Percentiles rank a stretch among this genome's conserved stretches.
These are phyloP conservation scores for Fusarium concolor DNA, from an alignment of 2,329 filamentous ascomycete species.

Conservation along the genomic window DNA sequence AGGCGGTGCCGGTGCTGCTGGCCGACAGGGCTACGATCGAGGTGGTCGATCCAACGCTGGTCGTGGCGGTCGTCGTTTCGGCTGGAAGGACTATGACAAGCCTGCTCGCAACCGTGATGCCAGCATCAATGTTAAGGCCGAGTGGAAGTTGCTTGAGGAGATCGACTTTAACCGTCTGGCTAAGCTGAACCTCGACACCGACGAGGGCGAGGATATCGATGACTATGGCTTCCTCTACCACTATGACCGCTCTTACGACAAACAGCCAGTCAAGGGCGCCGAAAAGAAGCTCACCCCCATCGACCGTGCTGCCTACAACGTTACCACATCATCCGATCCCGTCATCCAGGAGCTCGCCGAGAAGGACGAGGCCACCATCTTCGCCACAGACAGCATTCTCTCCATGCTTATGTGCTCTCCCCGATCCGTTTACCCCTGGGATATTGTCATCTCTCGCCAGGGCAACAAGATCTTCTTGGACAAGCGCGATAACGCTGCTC, in stretches of 20 bases:
- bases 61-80: slow-evolving; percentile 86
- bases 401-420: slow-evolving; percentile 99
- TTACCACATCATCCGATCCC: slow-evolving; percentile 95
- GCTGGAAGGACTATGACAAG: slow-evolving; percentile 99
- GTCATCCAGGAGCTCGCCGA: slow-evolving; percentile 97
- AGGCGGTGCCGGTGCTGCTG: slow-evolving; percentile 70
- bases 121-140: slow-evolving; percentile 93
- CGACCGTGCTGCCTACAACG: slow-evolving; percentile 97
- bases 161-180: slow-evolving; percentile 96
- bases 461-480: slow-evolving; percentile 98
- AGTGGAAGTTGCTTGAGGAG: slow-evolving; percentile 96
- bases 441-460: slow-evolving; percentile 92
- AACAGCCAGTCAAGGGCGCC: slow-evolving; percentile 87
- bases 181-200: slow-evolving; percentile 95
- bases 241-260: slow-evolving; percentile 97
- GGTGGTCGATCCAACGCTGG: slow-evolving; percentile 76
- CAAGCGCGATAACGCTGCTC: slow-evolving; percentile 93
- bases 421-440: slow-evolving; percentile 97
- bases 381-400: slow-evolving; percentile 95
- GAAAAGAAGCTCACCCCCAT: slow-evolving; percentile 89
- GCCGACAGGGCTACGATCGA: slow-evolving; percentile 72
- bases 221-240: slow-evolving; percentile 98
- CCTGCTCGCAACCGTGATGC: slow-evolving; percentile 95
- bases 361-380: slow-evolving; percentile 95
- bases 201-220: slow-evolving; percentile 94